These are phyloP conservation scores for Alternaria sp. DNA, from an alignment of 2,329 filamentous ascomycete species.

Conservation along the genomic window DNA sequence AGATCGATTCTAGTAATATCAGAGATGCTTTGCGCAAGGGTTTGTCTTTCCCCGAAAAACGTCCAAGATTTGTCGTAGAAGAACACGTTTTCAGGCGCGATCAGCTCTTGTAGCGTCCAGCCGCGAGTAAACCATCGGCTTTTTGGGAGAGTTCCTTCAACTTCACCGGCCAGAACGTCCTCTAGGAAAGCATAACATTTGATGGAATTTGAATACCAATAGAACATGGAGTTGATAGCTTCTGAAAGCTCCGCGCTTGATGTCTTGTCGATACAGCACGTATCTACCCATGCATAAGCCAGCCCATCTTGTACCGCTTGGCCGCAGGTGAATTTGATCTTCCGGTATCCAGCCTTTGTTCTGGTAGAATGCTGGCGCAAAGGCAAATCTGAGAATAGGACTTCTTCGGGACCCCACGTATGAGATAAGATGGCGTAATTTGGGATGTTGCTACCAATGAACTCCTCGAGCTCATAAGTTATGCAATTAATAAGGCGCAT, in stretches of 20 bases:
- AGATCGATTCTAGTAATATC: too few species aligned
- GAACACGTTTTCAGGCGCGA: rapidly evolving
- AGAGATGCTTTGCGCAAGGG: too few species aligned
- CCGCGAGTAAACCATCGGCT: background rate
- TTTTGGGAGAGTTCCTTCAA: rapidly evolving
- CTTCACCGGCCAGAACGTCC: rapidly evolving
- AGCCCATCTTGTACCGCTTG: background rate
- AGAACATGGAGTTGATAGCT: background rate
- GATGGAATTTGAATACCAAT: rapidly evolving
- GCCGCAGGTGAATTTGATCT: background rate
- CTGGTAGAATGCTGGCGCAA: too few species aligned
- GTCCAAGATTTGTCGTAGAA: background rate
- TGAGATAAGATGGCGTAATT: background rate
- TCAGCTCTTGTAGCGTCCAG: background rate
- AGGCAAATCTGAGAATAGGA: background rate
- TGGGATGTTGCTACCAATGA: background rate
- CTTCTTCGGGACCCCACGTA: background rate
- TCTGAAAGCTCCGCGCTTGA: background rate
- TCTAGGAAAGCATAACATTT: background rate
- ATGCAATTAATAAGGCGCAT: background rate
- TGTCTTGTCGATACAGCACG: background rate
- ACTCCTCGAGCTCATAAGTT: background rate
- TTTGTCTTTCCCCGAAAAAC: too few species aligned
- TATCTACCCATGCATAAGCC: background rate
- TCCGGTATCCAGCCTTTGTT: background rate